Conservation (phyloP, 1,284 basidiomycete species). For the Grifola frondosa region DNA sequence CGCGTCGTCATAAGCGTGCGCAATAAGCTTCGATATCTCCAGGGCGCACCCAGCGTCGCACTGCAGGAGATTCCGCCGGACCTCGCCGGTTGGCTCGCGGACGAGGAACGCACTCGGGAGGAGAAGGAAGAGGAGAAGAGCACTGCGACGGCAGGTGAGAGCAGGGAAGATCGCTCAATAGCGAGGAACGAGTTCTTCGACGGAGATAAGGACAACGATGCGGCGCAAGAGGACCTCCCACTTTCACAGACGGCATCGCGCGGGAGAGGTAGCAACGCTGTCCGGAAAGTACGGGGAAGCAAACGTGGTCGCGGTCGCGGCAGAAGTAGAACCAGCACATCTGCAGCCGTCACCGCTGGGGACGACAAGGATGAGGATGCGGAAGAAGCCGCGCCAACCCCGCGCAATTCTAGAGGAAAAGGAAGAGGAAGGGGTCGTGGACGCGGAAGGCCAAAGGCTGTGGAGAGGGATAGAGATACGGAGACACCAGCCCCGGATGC, state of each 20-base stretch:
- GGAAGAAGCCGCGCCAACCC: slow-evolving; percentile 17
- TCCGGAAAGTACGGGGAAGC: slow-evolving; percentile 17
- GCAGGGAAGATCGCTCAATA: slow-evolving; percentile 47
- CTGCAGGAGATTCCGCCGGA: slow-evolving; percentile 98
- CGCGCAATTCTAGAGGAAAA: slow-evolving; percentile 12
- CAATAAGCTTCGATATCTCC: slow-evolving; percentile 91
- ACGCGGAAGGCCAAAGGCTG: slow-evolving; percentile 15
- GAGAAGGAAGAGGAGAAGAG: slow-evolving; percentile 71
- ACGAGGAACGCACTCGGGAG: slow-evolving; percentile 71
- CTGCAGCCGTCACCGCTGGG: slow-evolving; percentile 9
- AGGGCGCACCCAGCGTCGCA: slow-evolving; percentile 93
- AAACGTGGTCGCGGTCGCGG: slow-evolving; percentile 18
- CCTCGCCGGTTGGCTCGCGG: slow-evolving; percentile 75
- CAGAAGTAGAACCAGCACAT: slow-evolving; percentile 10
- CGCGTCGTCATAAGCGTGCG: slow-evolving; percentile 83
- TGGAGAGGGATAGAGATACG: slow-evolving; percentile 16
- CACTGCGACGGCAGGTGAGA: slow-evolving; percentile 59
- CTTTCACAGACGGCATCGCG: slow-evolving; percentile 8
- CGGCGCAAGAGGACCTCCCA: slow-evolving; percentile 11
- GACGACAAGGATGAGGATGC: slow-evolving; percentile 20
- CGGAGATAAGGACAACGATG: slow-evolving; percentile 57
- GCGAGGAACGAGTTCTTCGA: slow-evolving; percentile 72
- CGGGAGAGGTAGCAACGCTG: slow-evolving; percentile 9
- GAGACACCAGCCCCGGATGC: slow-evolving; percentile 18
- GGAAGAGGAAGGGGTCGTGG: slow-evolving; percentile 24